Percentiles rank a stretch among this genome's conserved stretches.
phyloP scores from a whole-genome alignment of 2,329 filamentous ascomycete species.

The Fusarium annulatum region DNA sequence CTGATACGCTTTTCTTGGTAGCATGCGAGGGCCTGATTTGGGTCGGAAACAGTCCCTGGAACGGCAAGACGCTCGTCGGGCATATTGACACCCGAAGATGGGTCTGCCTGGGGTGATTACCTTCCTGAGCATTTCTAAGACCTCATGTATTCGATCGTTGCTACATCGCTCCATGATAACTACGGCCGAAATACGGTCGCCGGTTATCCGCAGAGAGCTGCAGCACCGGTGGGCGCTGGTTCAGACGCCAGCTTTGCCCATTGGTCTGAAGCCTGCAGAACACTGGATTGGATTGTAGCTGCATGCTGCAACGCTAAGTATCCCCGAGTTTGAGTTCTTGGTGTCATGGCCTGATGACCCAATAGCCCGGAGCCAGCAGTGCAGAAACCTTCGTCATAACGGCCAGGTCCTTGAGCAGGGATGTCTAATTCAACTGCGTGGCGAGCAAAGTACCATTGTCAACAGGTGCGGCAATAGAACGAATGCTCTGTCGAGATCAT shows the following conservation, averaged over 20 bases:
- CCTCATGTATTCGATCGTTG: background rate
- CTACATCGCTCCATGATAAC: conserved; percentile 8
- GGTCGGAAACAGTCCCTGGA: conserved; percentile 28
- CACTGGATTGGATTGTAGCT: conserved; percentile 28
- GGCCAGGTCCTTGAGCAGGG: conserved; percentile 14
- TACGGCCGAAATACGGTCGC: conserved; percentile 22
- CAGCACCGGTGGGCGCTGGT: background rate
- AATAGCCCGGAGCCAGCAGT: conserved; percentile 18
- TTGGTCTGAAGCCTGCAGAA: background rate
- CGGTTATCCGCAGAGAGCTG: background rate
- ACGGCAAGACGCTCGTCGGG: conserved; percentile 27
- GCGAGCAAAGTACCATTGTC: background rate
- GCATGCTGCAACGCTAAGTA: conserved; percentile 40
- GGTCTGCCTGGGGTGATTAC: background rate
- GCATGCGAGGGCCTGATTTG: conserved; percentile 4
- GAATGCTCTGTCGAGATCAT: background rate
- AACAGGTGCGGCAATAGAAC: background rate
- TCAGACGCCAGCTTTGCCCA: conserved; percentile 9
- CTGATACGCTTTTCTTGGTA: conserved; percentile 13
- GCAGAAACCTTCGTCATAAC: conserved; percentile 33
- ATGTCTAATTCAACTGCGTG: conserved; percentile 3
- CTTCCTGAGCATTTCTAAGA: background rate
- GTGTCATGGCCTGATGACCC: conserved; percentile 32
- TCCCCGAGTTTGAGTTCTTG: conserved; percentile 37
- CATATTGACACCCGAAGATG: conserved; percentile 3